Evolutionary conservation across 2,329 filamentous ascomycete genomes (phyloP).

Genomic region (Clonostachys byssicola): DNA sequence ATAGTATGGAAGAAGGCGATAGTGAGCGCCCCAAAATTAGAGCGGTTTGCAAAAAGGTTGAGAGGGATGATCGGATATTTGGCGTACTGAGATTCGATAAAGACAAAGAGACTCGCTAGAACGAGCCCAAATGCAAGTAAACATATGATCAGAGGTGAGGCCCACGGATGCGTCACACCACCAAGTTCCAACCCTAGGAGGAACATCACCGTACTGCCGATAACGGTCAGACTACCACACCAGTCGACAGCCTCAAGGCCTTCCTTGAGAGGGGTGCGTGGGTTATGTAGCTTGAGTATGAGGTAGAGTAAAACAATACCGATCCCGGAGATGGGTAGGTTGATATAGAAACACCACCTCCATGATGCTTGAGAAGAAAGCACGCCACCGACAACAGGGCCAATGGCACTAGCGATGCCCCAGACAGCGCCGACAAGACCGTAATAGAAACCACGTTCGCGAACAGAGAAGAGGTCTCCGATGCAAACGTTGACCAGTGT

Average conservation of each 20-base stretch:
- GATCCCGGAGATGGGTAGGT: conserved; percentile 45
- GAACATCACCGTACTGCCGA: conserved; percentile 64
- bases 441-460: conserved; percentile 41
- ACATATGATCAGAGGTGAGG: conserved; percentile 56
- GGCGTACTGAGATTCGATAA: conserved; percentile 61
- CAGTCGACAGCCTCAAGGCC: conserved; percentile 60
- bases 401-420: conserved; percentile 62
- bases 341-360: conserved; percentile 50
- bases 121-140: conserved; percentile 56
- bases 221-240: conserved; percentile 56
- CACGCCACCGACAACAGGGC: conserved; percentile 59
- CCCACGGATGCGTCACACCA: conserved; percentile 58
- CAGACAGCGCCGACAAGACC: conserved; percentile 64
- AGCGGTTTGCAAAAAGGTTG: conserved; percentile 49
- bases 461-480: conserved; percentile 44
- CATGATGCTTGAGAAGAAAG: conserved; percentile 53
- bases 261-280: conserved; percentile 55
- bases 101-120: conserved; percentile 44
- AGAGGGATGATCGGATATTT: conserved; percentile 67
- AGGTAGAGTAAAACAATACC: conserved; percentile 56
- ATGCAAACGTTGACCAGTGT: conserved; percentile 52
- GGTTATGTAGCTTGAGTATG: conserved; percentile 63
- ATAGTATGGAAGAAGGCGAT: conserved; percentile 41
- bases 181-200: conserved; percentile 68
- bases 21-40: conserved; percentile 51